Conservation (phyloP, 805 yeast genomes). For the Starmerella sirachaensis region DNA sequence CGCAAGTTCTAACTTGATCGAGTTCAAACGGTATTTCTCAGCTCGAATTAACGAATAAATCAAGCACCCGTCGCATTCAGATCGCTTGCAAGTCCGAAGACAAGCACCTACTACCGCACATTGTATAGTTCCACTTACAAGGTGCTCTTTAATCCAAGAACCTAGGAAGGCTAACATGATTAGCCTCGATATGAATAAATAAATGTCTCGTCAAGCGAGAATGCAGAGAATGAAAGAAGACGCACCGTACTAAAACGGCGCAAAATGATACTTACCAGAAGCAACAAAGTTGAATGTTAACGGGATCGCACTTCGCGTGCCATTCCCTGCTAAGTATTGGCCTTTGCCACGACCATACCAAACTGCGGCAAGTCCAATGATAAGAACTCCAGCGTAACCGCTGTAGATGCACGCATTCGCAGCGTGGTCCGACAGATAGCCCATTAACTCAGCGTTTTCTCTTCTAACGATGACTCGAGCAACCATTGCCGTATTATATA, state of each 20-base stretch:
- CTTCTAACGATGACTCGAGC: no score
- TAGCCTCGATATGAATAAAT: no score
- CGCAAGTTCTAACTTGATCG: slow-evolving; percentile 78
- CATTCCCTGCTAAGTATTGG: slow-evolving; percentile 63
- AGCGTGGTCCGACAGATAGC: slow-evolving; percentile 39
- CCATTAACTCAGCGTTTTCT: no score
- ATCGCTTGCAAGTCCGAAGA: background rate
- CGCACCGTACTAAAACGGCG: slow-evolving; percentile 2
- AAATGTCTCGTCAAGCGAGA: background rate
- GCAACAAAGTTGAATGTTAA: slow-evolving; percentile 82
- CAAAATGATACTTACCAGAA: slow-evolving; percentile 39
- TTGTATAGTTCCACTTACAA: no score
- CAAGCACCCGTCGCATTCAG: slow-evolving; percentile 19
- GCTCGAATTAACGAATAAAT: slow-evolving; percentile 27
- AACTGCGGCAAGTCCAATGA: slow-evolving; percentile 49
- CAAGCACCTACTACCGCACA: slow-evolving; percentile 3
- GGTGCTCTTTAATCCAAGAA: no score
- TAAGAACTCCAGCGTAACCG: slow-evolving; percentile 44
- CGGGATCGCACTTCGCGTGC: slow-evolving; percentile 69
- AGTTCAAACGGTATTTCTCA: slow-evolving; percentile 70
- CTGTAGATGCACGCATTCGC: slow-evolving; percentile 54
- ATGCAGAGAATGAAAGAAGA: background rate
- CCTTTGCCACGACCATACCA: slow-evolving; percentile 41
- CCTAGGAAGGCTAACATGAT: no score
- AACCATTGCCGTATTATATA: no score